Conservation (phyloP, 192 early-diverging fungal species). For the Coemansia sp. region DNA sequence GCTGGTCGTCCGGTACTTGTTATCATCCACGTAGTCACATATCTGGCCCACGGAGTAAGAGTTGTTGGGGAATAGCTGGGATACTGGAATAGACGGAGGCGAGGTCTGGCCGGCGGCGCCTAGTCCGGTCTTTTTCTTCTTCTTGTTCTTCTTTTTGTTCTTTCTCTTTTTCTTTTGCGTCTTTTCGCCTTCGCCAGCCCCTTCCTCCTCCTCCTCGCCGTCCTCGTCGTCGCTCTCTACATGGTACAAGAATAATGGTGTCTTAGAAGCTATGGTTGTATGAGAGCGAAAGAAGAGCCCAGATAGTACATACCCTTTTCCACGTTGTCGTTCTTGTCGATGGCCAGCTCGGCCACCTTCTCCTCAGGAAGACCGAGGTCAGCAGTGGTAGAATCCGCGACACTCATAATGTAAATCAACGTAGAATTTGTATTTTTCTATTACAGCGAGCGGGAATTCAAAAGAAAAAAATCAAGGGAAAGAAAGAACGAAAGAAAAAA, state of each 20-base stretch:
- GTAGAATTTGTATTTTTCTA: background rate
- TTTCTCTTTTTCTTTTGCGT: slow-evolving; percentile 41
- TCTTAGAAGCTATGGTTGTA: background rate
- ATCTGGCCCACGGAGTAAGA: slow-evolving; percentile 83
- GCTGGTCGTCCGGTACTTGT: slow-evolving; percentile 82
- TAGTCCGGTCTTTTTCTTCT: slow-evolving; percentile 56
- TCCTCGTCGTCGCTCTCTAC: slow-evolving; percentile 11
- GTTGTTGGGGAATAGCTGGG: slow-evolving; percentile 74
- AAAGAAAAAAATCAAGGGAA: background rate
- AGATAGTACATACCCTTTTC: slow-evolving; percentile 17
- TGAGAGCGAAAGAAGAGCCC: background rate
- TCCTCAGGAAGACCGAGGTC: background rate
- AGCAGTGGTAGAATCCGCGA: slow-evolving; percentile 9
- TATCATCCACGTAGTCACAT: slow-evolving; percentile 85
- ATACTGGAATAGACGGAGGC: slow-evolving; percentile 72
- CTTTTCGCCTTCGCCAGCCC: slow-evolving; percentile 9
- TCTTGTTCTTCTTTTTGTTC: slow-evolving; percentile 70
- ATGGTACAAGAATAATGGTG: background rate
- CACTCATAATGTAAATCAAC: slow-evolving; percentile 14
- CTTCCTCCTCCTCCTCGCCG: slow-evolving; percentile 13
- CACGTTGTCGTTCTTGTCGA: background rate
- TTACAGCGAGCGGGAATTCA: background rate
- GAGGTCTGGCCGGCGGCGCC: slow-evolving; percentile 59
- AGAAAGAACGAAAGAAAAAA: background rate
- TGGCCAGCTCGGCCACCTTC: slow-evolving; percentile 12